Percentiles rank a stretch among this genome's conserved stretches.
These are phyloP conservation scores for Wickerhamiella australiensis DNA, from an alignment of 805 yeast genomes.

Conservation along the genomic window DNA sequence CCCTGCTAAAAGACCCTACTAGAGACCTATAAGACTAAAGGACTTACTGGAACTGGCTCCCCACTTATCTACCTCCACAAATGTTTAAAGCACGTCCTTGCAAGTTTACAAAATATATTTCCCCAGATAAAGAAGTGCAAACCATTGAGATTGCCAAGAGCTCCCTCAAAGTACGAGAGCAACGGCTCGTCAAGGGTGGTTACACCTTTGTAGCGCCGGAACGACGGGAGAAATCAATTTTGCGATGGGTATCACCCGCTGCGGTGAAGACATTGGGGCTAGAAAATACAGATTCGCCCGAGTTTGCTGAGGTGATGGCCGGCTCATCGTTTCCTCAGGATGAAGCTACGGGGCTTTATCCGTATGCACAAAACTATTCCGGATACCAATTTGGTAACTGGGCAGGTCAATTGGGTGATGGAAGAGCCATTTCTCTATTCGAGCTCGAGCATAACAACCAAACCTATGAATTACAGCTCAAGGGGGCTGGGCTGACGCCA, in stretches of 20 bases:
- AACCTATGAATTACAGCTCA: conserved; percentile 62
- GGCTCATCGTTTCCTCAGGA: conserved; percentile 43
- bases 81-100: conserved; percentile 5
- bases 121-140: conserved; percentile 33
- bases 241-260: conserved; percentile 44
- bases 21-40: too few relatives aligned
- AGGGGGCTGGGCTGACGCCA: conserved; percentile 89
- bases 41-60: too few relatives aligned
- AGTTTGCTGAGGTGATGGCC: conserved; percentile 43
- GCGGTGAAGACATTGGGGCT: conserved; percentile 58
- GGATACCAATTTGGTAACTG: conserved; percentile 94
- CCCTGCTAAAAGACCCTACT: too few relatives aligned
- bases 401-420: conserved; percentile 97
- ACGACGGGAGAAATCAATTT: conserved; percentile 34
- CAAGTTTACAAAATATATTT: conserved; percentile 26
- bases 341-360: conserved; percentile 38
- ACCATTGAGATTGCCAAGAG: conserved; percentile 28
- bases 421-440: conserved; percentile 75
- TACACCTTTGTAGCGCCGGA: conserved; percentile 66
- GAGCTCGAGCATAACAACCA: conserved; percentile 39
- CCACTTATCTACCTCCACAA: neutral
- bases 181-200: conserved; percentile 46
- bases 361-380: conserved; percentile 86
- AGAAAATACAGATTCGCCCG: conserved; percentile 33
- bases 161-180: conserved; percentile 35